Evolutionary conservation across 176 grass and related monocot species (phyloP).

Genomic region (Oryza longistaminata): DNA sequence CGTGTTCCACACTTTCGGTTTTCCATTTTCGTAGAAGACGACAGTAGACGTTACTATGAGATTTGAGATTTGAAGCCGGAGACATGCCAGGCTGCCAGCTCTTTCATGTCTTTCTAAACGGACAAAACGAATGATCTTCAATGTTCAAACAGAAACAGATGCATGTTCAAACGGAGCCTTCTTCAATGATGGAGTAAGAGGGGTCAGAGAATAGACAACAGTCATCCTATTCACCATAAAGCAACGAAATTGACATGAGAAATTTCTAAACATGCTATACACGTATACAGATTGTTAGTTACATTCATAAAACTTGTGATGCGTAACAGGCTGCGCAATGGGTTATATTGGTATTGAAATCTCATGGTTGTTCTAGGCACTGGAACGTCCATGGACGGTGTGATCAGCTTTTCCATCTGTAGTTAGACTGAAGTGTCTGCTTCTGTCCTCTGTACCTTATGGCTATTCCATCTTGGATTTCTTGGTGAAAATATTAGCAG

Average conservation of each 20-base stretch:
- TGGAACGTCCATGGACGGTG: constrained; percentile 11
- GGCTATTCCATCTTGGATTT: constrained; percentile 50
- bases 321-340: not conserved
- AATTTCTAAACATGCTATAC: constrained; percentile 13
- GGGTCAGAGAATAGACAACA: not conserved
- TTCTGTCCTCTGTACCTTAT: not conserved
- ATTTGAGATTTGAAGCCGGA: not conserved
- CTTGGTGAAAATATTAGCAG: not conserved
- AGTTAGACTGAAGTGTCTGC: constrained; percentile 16
- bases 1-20: not conserved
- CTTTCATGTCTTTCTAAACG: not conserved
- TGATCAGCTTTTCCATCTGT: not conserved
- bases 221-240: not conserved
- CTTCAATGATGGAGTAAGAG: not conserved
- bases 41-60: not conserved
- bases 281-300: not conserved
- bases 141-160: not conserved
- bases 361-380: not conserved
- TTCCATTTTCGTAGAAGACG: not conserved
- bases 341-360: not conserved
- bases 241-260: not conserved
- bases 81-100: not conserved
- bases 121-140: not conserved
- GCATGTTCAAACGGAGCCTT: not conserved
- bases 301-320: not conserved